phyloP scores from a whole-genome alignment of 1,284 basidiomycete genomes.

The Caloboletus firmus region DNA sequence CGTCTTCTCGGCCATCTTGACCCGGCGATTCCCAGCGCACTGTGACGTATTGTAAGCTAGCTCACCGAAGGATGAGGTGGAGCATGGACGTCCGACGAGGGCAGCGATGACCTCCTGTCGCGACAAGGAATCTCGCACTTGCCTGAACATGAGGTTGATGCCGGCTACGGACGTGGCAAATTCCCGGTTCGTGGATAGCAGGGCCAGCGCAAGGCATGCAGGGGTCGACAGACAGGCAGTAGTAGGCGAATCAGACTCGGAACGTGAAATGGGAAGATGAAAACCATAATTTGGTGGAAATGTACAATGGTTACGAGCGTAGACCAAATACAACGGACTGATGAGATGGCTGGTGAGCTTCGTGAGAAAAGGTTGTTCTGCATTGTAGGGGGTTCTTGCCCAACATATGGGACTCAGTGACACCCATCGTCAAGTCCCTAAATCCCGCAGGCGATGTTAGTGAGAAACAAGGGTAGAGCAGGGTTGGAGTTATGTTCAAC shows the following conservation, averaged over 20 bases:
- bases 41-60: slow-evolving; percentile 23
- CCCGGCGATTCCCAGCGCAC: slow-evolving; percentile 70
- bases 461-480: neutral
- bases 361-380: slow-evolving; percentile 27
- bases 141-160: slow-evolving; percentile 28
- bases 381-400: slow-evolving; percentile 27
- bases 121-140: slow-evolving; percentile 46
- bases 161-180: slow-evolving; percentile 16
- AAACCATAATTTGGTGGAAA: neutral
- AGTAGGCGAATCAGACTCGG: neutral
- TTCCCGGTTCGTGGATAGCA: neutral
- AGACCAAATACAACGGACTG: slow-evolving; percentile 26
- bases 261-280: neutral
- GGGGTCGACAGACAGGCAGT: neutral
- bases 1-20: slow-evolving; percentile 61
- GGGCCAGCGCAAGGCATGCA: neutral
- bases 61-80: neutral
- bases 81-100: slow-evolving; percentile 48
- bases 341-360: slow-evolving; percentile 28
- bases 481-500: too few relatives aligned
- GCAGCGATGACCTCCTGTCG: slow-evolving; percentile 51
- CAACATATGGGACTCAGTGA: slow-evolving; percentile 15
- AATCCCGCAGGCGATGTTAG: neutral
- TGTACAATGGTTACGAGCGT: slow-evolving; percentile 35
- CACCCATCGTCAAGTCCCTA: slow-evolving; percentile 18